These are phyloP conservation scores for Penicillium silybi DNA, from an alignment of 495 filamentous ascomycete genomes.

Conservation along the genomic window DNA sequence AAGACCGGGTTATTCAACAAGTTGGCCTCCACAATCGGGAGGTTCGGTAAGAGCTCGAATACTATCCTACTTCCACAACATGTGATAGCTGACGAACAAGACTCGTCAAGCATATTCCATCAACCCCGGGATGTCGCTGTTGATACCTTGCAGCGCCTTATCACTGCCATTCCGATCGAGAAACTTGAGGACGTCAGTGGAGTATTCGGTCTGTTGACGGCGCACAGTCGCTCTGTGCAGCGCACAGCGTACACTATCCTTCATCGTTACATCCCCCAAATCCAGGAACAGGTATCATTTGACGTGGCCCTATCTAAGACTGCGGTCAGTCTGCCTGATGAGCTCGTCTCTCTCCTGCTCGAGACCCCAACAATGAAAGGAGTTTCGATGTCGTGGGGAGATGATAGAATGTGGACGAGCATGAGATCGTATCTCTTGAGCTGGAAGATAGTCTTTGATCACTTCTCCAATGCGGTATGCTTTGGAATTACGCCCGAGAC, in stretches of 20 bases:
- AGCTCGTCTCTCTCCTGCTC: slow-evolving; percentile 64
- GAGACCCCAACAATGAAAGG: slow-evolving; percentile 41
- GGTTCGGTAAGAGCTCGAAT: slow-evolving; percentile 34
- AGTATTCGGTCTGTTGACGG: slow-evolving; percentile 69
- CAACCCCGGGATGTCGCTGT: slow-evolving; percentile 69
- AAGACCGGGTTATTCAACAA: slow-evolving; percentile 45
- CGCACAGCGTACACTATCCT: slow-evolving; percentile 77
- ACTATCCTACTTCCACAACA: slow-evolving; percentile 10
- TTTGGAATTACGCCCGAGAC: neutral
- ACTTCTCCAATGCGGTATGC: slow-evolving; percentile 68
- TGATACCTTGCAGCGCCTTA: slow-evolving; percentile 58
- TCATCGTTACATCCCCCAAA: slow-evolving; percentile 66
- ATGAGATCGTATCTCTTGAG: slow-evolving; percentile 78
- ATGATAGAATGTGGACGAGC: slow-evolving; percentile 40
- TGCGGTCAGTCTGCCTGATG: slow-evolving; percentile 60
- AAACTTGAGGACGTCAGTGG: slow-evolving; percentile 54
- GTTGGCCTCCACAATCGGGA: slow-evolving; percentile 50
- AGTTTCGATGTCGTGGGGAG: slow-evolving; percentile 45
- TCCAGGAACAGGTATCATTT: slow-evolving; percentile 80
- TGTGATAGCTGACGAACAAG: too few species aligned
- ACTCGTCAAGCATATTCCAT: slow-evolving; percentile 48
- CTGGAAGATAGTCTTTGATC: slow-evolving; percentile 88
- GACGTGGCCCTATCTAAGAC: slow-evolving; percentile 75
- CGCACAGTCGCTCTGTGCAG: slow-evolving; percentile 70
- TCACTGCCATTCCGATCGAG: slow-evolving; percentile 55